phyloP scores from a whole-genome alignment of 129 eudicot species.

The Pulicaria dysenterica region DNA sequence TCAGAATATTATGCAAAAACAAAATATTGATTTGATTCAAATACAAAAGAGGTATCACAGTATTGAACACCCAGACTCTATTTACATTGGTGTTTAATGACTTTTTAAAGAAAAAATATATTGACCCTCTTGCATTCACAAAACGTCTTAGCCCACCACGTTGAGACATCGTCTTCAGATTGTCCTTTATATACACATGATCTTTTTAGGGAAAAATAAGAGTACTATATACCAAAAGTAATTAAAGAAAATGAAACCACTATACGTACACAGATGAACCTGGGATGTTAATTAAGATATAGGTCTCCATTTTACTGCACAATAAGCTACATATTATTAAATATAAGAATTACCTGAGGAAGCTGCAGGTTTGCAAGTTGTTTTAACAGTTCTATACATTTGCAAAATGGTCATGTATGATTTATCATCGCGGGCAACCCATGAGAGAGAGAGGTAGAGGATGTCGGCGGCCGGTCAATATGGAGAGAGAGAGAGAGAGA shows the following conservation, averaged over 20 bases:
- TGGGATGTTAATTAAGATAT: background rate
- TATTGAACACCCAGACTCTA: no score
- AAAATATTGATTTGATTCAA: no score
- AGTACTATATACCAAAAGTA: background rate
- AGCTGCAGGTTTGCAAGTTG: slow-evolving; percentile 93
- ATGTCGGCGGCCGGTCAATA: no score
- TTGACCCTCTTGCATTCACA: slow-evolving; percentile 49
- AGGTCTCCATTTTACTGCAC: slow-evolving; percentile 2
- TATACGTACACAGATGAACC: background rate
- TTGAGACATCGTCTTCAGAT: slow-evolving; percentile 80
- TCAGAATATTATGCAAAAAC: no score
- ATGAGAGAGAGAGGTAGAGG: no score
- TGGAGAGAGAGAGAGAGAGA: no score
- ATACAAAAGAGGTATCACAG: no score
- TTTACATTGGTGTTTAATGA: no score
- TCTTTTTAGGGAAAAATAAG: background rate
- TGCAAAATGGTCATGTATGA: slow-evolving; percentile 49
- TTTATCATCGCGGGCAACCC: no score
- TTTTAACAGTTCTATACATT: slow-evolving; percentile 92
- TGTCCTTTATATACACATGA: slow-evolving; percentile 53
- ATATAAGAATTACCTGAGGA: slow-evolving; percentile 66
- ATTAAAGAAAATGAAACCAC: background rate
- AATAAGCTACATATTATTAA: slow-evolving; percentile 6
- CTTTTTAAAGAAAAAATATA: no score
- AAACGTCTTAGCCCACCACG: slow-evolving; percentile 42